Base-by-base conservation (phyloP, 1,284 basidiomycete genomes). In the Fomitopsis betulina region DNA sequence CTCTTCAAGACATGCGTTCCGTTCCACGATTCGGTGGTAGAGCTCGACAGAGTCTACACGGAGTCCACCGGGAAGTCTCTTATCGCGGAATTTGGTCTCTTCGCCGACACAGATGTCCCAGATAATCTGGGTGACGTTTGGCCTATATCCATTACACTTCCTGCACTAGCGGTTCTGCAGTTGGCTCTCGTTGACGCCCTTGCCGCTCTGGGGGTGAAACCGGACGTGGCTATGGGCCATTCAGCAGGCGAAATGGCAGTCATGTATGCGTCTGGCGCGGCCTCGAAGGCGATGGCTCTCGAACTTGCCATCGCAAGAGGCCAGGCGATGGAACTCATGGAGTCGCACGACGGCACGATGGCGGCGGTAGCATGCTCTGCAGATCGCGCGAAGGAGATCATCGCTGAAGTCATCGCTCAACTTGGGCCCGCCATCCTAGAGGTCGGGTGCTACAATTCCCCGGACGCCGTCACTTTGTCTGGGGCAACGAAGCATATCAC, bases 171-270 rank as follows among this genome's bases (percentile, higher is more conserved):
- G 1, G 76, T 79, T 53, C 55, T 78, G 55, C 79, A 81, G 60
- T 73, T 80, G 2, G 79, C 78, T 0, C 62, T 79, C 5, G 70
- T 74, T 52, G 79, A 81, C 45, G 64, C 75, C 1, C 64, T 80
- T 0, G 57, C 59, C 4, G 64, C 63, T 25, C 40, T 76, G 7
- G 75, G 75, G 6, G 55, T 79, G 23, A 59, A 59, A 6, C 76
- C 79, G 0, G 69, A 75, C 42, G 63, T 67, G 3, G 63, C 79
- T 17, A 54, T 79, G 9, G 79, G 77, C 0, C 76, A 77, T 63
- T 76, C 75, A 4, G 71, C 73, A 2, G 76, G 76, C 5, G 79
- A 81, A 60, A 75, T 77, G 0, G 75, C 76, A 0, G 58, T 78
- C 12, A 52, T 79, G 2, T 78, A 77, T 57, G 75, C 76, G 0